Conservation (phyloP, 129 eudicot genomes). For the Tagetes patula region DNA sequence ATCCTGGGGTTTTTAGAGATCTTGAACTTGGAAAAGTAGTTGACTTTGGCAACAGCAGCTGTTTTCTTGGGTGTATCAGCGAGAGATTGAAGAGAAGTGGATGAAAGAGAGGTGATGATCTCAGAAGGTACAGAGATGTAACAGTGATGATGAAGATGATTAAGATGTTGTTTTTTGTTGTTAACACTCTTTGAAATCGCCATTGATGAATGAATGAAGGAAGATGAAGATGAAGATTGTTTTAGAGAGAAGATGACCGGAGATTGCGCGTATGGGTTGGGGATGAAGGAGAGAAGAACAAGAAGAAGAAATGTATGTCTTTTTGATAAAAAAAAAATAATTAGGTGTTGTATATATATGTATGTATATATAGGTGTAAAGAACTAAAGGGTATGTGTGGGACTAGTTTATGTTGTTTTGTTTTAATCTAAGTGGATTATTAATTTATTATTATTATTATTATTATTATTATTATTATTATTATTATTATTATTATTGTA, state of each 20-base stretch:
- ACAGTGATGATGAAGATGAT: constrained; percentile 18
- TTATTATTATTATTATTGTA: too few relatives aligned
- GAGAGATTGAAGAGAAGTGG: constrained; percentile 64
- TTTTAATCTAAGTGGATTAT: neutral
- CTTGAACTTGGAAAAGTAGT: constrained; percentile 29
- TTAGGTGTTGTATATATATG: neutral
- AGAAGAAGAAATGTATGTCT: constrained; percentile 30
- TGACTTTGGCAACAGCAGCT: constrained; percentile 30
- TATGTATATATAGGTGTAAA: constrained; percentile 10
- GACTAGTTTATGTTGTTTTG: neutral
- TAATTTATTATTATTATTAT: too few relatives aligned
- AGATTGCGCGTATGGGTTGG: constrained; percentile 43
- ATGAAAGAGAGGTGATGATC: constrained; percentile 63
- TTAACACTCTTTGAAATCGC: constrained; percentile 47
- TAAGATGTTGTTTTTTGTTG: constrained; percentile 45
- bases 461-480: too few relatives aligned
- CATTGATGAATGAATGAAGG: constrained; percentile 34
- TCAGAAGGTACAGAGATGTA: constrained; percentile 84
- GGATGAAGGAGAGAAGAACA: constrained; percentile 20
- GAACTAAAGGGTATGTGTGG: neutral
- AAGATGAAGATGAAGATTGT: neutral
- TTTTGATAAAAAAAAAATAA: neutral
- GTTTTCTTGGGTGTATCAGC: constrained; percentile 62
- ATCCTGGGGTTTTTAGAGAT: constrained; percentile 49
- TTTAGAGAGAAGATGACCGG: constrained; percentile 35